Percentiles rank a stretch among this genome's conserved stretches.
Evolutionary conservation across 2,329 filamentous ascomycete genomes (phyloP).

Genomic region (Claviceps capensis): DNA sequence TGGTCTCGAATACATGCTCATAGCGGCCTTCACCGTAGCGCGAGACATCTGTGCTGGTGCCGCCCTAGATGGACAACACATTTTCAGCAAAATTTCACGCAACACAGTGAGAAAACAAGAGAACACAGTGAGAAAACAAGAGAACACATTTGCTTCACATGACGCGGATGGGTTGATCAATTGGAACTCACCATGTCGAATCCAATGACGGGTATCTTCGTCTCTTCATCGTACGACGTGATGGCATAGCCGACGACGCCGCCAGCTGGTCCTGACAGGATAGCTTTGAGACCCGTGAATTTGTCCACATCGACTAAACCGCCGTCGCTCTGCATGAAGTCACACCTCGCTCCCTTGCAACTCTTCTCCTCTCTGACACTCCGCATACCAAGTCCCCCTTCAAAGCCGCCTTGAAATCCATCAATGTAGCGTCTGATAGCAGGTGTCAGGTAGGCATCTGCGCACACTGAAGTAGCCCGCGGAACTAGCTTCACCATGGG

Average conservation of each 20-base stretch:
- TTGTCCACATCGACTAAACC: conserved; percentile 39
- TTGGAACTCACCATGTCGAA: conserved; percentile 44
- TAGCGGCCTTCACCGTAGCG: conserved; percentile 39
- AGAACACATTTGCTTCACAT: not conserved
- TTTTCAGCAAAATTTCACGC: not conserved
- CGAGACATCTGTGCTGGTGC: conserved; percentile 64
- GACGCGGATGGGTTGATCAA: not conserved
- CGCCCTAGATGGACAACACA: conserved; percentile 19
- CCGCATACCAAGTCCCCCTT: conserved; percentile 27
- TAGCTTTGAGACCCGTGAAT: conserved; percentile 56
- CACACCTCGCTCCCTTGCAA: conserved; percentile 42
- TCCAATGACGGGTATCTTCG: conserved; percentile 57
- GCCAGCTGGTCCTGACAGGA: conserved; percentile 62
- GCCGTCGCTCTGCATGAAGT: conserved; percentile 57
- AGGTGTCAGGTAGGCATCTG: conserved; percentile 30
- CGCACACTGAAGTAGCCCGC: conserved; percentile 27
- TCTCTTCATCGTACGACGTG: conserved; percentile 55
- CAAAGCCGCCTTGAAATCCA: conserved; percentile 22
- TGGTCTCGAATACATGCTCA: conserved; percentile 52
- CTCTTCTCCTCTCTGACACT: conserved; percentile 51
- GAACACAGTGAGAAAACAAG: not conserved
- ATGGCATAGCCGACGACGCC: conserved; percentile 65
- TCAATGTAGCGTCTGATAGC: conserved; percentile 22
- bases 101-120: not conserved
- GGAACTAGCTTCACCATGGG: conserved; percentile 32